Base-by-base conservation (phyloP, 371 early-diverging fungal species). In the Rhizopus stolonifer region DNA sequence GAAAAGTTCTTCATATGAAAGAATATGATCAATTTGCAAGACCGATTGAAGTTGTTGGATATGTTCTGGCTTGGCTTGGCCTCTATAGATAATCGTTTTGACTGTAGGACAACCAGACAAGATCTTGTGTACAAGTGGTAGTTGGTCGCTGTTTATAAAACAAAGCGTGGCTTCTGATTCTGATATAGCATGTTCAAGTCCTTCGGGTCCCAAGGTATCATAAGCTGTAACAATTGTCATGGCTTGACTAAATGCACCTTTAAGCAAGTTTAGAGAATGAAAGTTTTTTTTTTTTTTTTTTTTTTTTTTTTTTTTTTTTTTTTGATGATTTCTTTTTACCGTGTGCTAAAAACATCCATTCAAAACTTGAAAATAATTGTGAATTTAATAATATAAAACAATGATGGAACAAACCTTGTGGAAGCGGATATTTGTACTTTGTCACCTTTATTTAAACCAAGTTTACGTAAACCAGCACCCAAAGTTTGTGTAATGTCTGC, bases 181-280 rank as follows among this genome's bases (percentile, higher is more conserved):
- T 51, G 83, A 81, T 34, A 82, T 74, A 0, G 84, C 68, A 49
- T 79, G 78, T 44, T 67, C 50, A 11, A 92, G 74, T 8, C 88
- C 90, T 47, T 84, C 87, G 32, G 83, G 82, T 9, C 91, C 92
- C 31, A 92, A 77, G 4, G 91, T 90, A 58, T 89, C 91, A 72
- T 92, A 91, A 25, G 90, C 89, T 10, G 92, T 92, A 8, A 87
- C 85, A 59, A 91, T 80, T 23, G 81, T 81, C 39, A 88, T 62
- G 9, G 69, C 66, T 64, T 89, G 89, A 36, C 66, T 67, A 49
- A 72, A 82, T 67, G 70, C 79, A 65, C 52, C 79, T 78, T 51
- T 42, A 10, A n/a, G 15, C 5, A 36, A n/a, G 14, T 1, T 15
- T 11, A 36, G 15, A 36, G 31, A 7, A 29, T 29, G 31, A 29